Evolutionary conservation across 202 grass and related monocot species (phyloP).

Genomic region (Cymbopogon flexuosus): DNA sequence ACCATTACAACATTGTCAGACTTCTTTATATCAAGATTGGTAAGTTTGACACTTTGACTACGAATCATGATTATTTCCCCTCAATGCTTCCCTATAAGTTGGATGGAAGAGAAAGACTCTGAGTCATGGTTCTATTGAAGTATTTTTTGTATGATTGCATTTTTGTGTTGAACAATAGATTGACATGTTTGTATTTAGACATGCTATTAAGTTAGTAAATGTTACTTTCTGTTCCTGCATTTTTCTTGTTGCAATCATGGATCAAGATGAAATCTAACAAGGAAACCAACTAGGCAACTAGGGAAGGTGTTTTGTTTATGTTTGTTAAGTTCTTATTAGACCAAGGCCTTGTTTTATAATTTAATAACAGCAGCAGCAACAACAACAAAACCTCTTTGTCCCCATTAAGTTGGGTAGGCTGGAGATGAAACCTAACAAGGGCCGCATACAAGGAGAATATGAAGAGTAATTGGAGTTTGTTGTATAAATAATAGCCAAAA

Average conservation of each 20-base stretch:
- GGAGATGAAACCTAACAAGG: neutral
- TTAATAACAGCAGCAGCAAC: neutral
- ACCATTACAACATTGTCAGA: constrained; percentile 66
- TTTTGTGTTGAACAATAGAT: constrained; percentile 10
- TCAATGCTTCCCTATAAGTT: neutral
- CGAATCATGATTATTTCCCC: constrained; percentile 19
- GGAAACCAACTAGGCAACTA: constrained; percentile 12
- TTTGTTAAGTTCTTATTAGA: constrained; percentile 2
- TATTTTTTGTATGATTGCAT: neutral
- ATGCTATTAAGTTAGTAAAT: constrained; percentile 20
- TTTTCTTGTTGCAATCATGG: constrained; percentile 23
- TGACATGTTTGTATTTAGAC: neutral
- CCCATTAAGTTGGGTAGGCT: neutral
- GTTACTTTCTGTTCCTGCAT: neutral
- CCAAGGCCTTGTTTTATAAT: neutral
- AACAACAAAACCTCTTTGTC: neutral
- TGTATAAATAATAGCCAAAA: neutral
- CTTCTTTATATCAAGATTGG: constrained; percentile 88
- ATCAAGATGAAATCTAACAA: constrained; percentile 14
- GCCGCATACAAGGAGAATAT: neutral
- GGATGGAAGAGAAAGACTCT: neutral
- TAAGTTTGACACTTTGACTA: constrained; percentile 54
- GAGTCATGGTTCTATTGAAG: neutral
- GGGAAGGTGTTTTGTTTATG: neutral
- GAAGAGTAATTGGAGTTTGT: neutral